Percentiles rank a stretch among this genome's conserved stretches.
Evolutionary conservation across 169 alveolate genomes (phyloP).

Genomic region (Plasmodium knowlesi): DNA sequence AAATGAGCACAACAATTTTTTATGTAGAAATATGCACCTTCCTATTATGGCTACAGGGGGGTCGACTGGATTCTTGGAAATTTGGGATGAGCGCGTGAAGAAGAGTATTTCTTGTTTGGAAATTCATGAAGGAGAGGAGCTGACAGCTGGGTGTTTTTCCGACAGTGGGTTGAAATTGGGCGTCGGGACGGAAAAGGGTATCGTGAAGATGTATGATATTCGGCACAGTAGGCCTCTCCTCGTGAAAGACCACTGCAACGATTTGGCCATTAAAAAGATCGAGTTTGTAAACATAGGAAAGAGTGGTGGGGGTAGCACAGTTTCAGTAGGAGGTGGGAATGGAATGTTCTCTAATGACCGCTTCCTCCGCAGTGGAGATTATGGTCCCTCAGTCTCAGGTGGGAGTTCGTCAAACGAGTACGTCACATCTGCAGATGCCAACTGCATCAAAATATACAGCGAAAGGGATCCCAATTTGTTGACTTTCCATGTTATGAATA

Average conservation of each 20-base stretch:
- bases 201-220: conserved; percentile 79
- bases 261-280: conserved; percentile 76
- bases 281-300: conserved; percentile 78
- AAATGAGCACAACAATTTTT: conserved; percentile 51
- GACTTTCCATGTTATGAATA: conserved; percentile 75
- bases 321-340: background rate
- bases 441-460: conserved; percentile 78
- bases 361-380: background rate
- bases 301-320: background rate
- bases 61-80: conserved; percentile 36
- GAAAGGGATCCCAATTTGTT: conserved; percentile 60
- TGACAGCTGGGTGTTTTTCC: conserved; percentile 74
- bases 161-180: conserved; percentile 82
- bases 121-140: conserved; percentile 15
- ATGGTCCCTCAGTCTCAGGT: background rate
- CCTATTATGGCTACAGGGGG: conserved; percentile 61
- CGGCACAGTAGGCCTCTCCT: conserved; percentile 81
- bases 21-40: conserved; percentile 25
- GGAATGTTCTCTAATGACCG: background rate
- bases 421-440: conserved; percentile 81
- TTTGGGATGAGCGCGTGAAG: conserved; percentile 67
- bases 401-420: conserved; percentile 63
- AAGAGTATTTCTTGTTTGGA: conserved; percentile 26
- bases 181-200: conserved; percentile 79
- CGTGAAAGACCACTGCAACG: conserved; percentile 77